phyloP scores from a whole-genome alignment of 2,329 filamentous ascomycete species.

The Elsinoe batatas region DNA sequence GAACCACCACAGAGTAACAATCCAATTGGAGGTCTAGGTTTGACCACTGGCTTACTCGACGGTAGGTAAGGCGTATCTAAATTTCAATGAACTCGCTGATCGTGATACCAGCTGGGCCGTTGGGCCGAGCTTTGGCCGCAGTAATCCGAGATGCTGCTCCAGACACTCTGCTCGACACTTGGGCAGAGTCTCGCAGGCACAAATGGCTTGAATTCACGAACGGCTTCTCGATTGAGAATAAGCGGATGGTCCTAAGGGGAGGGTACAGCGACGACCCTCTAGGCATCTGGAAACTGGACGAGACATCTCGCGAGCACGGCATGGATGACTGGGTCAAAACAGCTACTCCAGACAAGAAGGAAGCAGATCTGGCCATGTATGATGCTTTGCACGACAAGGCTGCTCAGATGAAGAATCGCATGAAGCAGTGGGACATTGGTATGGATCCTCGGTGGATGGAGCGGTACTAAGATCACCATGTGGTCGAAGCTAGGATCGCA shows the following conservation, averaged over 20 bases:
- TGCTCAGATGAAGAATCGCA: neutral
- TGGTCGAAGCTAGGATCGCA: neutral
- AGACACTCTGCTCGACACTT: neutral
- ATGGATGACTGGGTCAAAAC: slow-evolving; percentile 2
- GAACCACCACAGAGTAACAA: slow-evolving; percentile 1
- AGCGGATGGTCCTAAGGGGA: neutral
- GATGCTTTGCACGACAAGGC: neutral
- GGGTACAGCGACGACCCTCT: slow-evolving; percentile 2
- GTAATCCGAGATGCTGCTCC: neutral
- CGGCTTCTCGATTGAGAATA: slow-evolving; percentile 1
- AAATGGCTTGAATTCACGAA: slow-evolving; percentile 2
- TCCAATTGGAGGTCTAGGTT: neutral
- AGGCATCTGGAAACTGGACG: slow-evolving; percentile 1
- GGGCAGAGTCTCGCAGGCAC: neutral
- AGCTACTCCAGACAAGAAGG: neutral
- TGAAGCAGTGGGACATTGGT: slow-evolving; percentile 8
- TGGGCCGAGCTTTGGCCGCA: neutral
- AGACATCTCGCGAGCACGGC: neutral
- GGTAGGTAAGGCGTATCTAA: neutral
- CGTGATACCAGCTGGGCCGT: neutral
- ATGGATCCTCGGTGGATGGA: slow-evolving; percentile 5
- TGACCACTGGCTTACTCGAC: slow-evolving; percentile 1
- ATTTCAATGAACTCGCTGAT: neutral
- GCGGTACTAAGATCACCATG: neutral
- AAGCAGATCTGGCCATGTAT: slow-evolving; percentile 5